Evolutionary conservation across 768 basidiomycete species (phyloP).

Genomic region (Piloderma croceum): DNA sequence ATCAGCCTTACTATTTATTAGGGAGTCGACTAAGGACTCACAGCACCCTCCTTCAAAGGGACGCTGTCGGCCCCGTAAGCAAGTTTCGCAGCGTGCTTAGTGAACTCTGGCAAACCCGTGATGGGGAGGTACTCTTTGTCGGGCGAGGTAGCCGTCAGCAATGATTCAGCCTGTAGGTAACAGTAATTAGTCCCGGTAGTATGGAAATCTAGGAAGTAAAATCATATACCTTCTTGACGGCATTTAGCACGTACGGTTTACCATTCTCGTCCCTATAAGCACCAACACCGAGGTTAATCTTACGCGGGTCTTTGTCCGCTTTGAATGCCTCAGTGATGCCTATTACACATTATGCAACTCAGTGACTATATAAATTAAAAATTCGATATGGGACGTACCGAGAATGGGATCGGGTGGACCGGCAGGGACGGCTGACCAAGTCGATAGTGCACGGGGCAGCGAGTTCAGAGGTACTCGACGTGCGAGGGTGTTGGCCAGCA

Average conservation of each 20-base stretch:
- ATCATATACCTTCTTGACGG: constrained; percentile 71
- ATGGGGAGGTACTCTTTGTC: constrained; percentile 99
- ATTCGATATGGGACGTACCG: constrained; percentile 40
- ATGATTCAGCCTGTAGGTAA: constrained; percentile 62
- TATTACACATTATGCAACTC: constrained; percentile 22
- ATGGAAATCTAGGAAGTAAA: constrained; percentile 2
- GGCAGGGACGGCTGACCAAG: constrained; percentile 77
- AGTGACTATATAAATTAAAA: constrained; percentile 12
- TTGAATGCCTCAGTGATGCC: constrained; percentile 95
- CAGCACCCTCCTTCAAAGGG: constrained; percentile 66
- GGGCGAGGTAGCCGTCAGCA: constrained; percentile 53
- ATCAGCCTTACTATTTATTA: constrained; percentile 2
- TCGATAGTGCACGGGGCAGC: constrained; percentile 49
- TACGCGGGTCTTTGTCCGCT: constrained; percentile 84
- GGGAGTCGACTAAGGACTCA: constrained; percentile 33
- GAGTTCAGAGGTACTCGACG: constrained; percentile 37
- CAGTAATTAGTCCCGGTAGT: constrained; percentile 8
- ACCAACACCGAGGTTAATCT: constrained; percentile 98
- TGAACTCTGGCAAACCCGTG: constrained; percentile 83
- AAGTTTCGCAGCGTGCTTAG: constrained; percentile 78
- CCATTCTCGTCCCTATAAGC: constrained; percentile 92
- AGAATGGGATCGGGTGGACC: constrained; percentile 94
- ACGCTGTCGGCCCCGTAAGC: constrained; percentile 83
- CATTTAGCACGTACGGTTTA: constrained; percentile 88
- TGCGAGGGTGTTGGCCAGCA: constrained; percentile 47